These are phyloP conservation scores for Beauveria sp. DNA, from an alignment of 2,329 filamentous ascomycete species.

Conservation along the genomic window DNA sequence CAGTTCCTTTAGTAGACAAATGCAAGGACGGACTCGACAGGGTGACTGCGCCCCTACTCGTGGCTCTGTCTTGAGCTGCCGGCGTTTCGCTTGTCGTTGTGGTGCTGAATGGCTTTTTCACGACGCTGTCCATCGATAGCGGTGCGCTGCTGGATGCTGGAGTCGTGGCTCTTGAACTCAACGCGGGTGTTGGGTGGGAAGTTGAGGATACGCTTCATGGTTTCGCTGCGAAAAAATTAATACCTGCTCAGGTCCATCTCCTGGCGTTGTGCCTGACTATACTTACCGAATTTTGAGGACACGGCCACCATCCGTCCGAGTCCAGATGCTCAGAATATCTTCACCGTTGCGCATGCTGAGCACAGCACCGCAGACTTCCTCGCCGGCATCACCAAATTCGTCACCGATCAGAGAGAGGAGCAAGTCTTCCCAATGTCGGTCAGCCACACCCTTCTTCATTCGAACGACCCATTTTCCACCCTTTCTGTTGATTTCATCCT, in stretches of 20 bases:
- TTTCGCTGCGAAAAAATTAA: slow-evolving; percentile 55
- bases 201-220: slow-evolving; percentile 80
- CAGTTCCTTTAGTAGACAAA: slow-evolving; percentile 11
- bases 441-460: slow-evolving; percentile 93
- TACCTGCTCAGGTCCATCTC: background rate
- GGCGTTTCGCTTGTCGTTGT: slow-evolving; percentile 31
- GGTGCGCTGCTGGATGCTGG: slow-evolving; percentile 85
- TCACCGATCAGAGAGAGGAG: slow-evolving; percentile 86
- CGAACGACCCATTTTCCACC: slow-evolving; percentile 97
- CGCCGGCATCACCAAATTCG: slow-evolving; percentile 84
- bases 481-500: slow-evolving; percentile 92
- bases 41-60: slow-evolving; percentile 19
- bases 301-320: slow-evolving; percentile 81
- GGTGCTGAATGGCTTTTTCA: slow-evolving; percentile 59
- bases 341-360: slow-evolving; percentile 91
- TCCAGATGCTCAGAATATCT: slow-evolving; percentile 97
- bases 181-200: slow-evolving; percentile 86
- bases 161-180: slow-evolving; percentile 92
- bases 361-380: slow-evolving; percentile 92
- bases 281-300: slow-evolving; percentile 92
- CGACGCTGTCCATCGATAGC: slow-evolving; percentile 87
- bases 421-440: slow-evolving; percentile 95
- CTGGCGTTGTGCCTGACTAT: background rate
- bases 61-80: slow-evolving; percentile 25
- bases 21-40: background rate